These are phyloP conservation scores for Ogataea angusta DNA, from an alignment of 805 yeast genomes.

Conservation along the genomic window DNA sequence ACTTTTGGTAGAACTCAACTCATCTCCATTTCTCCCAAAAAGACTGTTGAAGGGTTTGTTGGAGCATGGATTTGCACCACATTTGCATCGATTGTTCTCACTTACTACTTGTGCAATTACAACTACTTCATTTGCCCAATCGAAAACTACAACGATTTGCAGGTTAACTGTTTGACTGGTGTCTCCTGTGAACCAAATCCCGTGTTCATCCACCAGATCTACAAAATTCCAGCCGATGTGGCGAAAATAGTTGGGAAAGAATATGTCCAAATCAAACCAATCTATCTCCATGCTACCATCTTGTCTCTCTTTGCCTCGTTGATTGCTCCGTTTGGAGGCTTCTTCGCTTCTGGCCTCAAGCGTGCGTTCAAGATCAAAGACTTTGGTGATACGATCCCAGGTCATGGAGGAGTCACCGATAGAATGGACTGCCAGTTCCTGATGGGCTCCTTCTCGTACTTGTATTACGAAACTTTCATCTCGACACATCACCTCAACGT, in stretches of 20 bases:
- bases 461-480: constrained; percentile 90
- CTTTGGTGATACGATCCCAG: constrained; percentile 97
- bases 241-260: constrained; percentile 42
- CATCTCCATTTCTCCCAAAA: constrained; percentile 92
- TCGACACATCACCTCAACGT: constrained; percentile 68
- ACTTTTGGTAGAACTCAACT: constrained; percentile 92
- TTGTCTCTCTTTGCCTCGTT: constrained; percentile 93
- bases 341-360: constrained; percentile 96
- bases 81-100: constrained; percentile 62
- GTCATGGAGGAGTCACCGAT: constrained; percentile 98
- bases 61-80: constrained; percentile 98
- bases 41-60: constrained; percentile 94
- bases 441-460: constrained; percentile 93
- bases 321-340: constrained; percentile 98
- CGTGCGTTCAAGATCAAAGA: constrained; percentile 95
- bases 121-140: constrained; percentile 89
- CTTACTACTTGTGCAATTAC: constrained; percentile 60
- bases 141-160: constrained; percentile 47
- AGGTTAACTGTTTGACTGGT: constrained; percentile 56
- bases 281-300: constrained; percentile 82
- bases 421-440: constrained; percentile 96
- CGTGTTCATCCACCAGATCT: constrained; percentile 79
- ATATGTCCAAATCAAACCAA: constrained; percentile 69
- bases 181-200: constrained; percentile 82
- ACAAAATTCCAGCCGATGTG: constrained; percentile 67